These are phyloP conservation scores for Moricandia arvensis DNA, from an alignment of 345 rosid species.

Conservation along the genomic window DNA sequence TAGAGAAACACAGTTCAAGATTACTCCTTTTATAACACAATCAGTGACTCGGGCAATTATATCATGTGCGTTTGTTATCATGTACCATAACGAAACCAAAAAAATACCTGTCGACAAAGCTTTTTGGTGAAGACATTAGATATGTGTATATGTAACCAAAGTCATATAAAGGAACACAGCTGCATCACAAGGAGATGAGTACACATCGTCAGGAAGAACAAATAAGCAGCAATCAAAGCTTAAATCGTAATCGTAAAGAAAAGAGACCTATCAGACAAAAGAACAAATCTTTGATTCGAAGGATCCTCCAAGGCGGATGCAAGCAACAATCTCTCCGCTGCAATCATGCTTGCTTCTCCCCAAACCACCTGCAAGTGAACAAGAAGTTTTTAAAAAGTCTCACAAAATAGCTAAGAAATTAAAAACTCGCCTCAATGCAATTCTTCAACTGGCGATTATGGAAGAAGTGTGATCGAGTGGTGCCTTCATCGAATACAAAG, in stretches of 20 bases:
- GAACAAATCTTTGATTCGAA: slow-evolving; percentile 84
- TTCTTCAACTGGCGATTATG: slow-evolving; percentile 65
- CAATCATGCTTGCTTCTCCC: slow-evolving; percentile 92
- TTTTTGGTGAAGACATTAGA: slow-evolving; percentile 71
- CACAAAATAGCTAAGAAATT: neutral
- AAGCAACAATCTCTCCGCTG: slow-evolving; percentile 80
- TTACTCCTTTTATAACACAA: neutral
- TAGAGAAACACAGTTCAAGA: neutral
- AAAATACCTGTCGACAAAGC: slow-evolving; percentile 85
- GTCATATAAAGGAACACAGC: slow-evolving; percentile 87
- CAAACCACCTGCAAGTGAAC: slow-evolving; percentile 65
- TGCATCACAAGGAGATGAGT: slow-evolving; percentile 40
- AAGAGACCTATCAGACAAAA: slow-evolving; percentile 87
- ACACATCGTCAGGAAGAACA: neutral
- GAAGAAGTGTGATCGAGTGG: slow-evolving; percentile 71
- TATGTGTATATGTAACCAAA: slow-evolving; percentile 80
- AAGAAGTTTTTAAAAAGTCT: neutral
- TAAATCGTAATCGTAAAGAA: neutral
- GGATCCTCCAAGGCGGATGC: slow-evolving; percentile 72
- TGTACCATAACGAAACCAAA: no score
- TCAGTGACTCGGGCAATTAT: no score
- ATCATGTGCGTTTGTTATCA: no score
- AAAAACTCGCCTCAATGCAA: slow-evolving; percentile 56
- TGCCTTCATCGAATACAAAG: slow-evolving; percentile 64
- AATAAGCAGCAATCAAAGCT: neutral